Evolutionary conservation across 768 basidiomycete species (phyloP).

Genomic region (Roridomyces roridus): DNA sequence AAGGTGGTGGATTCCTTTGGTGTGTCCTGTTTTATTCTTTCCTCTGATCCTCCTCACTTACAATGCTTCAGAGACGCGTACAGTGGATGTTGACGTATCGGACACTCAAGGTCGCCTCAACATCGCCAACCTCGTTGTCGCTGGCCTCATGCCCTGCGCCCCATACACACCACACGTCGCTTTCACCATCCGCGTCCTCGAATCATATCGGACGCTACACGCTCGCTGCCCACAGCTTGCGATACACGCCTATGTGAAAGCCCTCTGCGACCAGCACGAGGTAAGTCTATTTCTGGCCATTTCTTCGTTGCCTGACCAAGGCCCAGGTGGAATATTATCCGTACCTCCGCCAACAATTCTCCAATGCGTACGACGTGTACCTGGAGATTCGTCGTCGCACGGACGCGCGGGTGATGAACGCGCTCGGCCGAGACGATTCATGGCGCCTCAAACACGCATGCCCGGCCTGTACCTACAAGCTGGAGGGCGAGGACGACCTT

Average conservation of each 20-base stretch:
- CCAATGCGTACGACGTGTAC: constrained; percentile 42
- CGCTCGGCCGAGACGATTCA: constrained; percentile 32
- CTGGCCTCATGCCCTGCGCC: constrained; percentile 21
- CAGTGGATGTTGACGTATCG: not conserved
- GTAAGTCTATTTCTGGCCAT: constrained; percentile 8
- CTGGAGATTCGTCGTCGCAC: constrained; percentile 31
- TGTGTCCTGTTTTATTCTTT: not conserved
- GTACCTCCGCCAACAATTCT: constrained; percentile 24
- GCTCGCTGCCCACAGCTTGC: constrained; percentile 20
- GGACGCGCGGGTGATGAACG: constrained; percentile 25
- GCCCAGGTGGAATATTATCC: not conserved
- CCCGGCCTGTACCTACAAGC: constrained; percentile 42
- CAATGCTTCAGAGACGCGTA: not conserved
- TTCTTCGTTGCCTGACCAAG: too few species aligned
- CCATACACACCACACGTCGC: constrained; percentile 9
- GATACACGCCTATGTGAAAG: constrained; percentile 21
- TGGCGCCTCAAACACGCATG: constrained; percentile 42
- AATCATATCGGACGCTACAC: constrained; percentile 12
- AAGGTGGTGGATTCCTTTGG: constrained; percentile 2
- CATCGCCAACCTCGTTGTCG: constrained; percentile 1
- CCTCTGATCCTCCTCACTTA: not conserved
- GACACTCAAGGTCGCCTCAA: not conserved
- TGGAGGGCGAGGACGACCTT: constrained; percentile 36
- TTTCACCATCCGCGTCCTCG: constrained; percentile 10
- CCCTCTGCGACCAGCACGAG: constrained; percentile 22